A percentile compares a stretch with the other conserved stretches of the same genome.
Evolutionary conservation across 345 rosid genomes (phyloP).

Genomic region (Brassica rapa): DNA sequence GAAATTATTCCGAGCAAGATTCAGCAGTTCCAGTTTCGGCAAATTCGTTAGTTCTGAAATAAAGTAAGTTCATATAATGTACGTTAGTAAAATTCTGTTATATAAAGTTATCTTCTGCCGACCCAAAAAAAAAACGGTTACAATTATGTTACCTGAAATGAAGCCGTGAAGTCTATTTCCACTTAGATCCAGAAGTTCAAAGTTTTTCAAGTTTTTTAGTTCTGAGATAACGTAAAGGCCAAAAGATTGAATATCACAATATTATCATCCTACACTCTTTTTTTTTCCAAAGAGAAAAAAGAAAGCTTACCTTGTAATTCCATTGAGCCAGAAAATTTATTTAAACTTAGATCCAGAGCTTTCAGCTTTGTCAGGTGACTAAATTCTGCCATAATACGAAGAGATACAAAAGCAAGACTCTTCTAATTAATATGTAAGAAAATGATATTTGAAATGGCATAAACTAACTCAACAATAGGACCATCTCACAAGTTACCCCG

Average conservation of each 20-base stretch:
- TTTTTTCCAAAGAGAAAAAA: not conserved
- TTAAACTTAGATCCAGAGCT: slow-evolving; percentile 19
- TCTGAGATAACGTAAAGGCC: not conserved
- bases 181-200: not conserved
- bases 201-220: not conserved
- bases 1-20: not conserved
- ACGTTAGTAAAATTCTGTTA: not conserved
- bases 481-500: not conserved
- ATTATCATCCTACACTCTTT: not conserved
- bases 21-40: not conserved
- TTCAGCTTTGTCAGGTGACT: not conserved
- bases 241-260: not conserved
- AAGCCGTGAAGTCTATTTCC: not conserved
- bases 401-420: not conserved
- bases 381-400: not conserved
- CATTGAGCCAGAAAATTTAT: not conserved
- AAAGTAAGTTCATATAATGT: not conserved
- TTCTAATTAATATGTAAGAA: not conserved
- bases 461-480: not conserved
- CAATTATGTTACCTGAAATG: not conserved
- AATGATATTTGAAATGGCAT: not conserved
- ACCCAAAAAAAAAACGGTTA: not conserved
- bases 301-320: slow-evolving; percentile 10
- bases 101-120: not conserved
- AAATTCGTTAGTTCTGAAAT: slow-evolving; percentile 4